Evolutionary conservation across 768 basidiomycete species (phyloP), one percentile per base, ranked within the genome.

Genomic region (Rhodotorula taiwanensis): DNA sequence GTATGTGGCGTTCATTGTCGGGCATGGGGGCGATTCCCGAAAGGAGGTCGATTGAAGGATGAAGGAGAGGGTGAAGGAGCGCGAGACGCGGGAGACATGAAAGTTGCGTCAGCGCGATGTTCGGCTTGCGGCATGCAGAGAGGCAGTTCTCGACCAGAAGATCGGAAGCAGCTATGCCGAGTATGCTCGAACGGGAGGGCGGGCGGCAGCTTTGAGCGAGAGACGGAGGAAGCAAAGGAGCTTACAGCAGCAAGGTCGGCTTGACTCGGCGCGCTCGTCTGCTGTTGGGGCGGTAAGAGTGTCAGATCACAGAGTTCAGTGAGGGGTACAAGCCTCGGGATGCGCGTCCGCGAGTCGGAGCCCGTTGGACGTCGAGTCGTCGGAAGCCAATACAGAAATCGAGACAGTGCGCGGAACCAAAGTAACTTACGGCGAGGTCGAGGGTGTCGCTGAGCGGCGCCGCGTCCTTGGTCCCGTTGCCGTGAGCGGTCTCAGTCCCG

Each of bases 391-490:
- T n/a, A n/a, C n/a, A n/a, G n/a, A n/a, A n/a, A n/a, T n/a, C n/a
- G n/a, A n/a, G n/a, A n/a, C n/a, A n/a, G n/a, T n/a, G n/a, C n/a
- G n/a, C n/a, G n/a, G n/a, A n/a, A n/a, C n/a, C n/a, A n/a, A 18
- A 16, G n/a, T 28, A 23, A 57, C 66, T 31, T 31, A 69, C 67
- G 42, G 67, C 67, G 36, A 61, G 60, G 52, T 69, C 67, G 42
- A 58, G 56, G 25, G 64, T 45, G 30, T 59, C 63, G n/a, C n/a
- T n/a, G n/a, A n/a, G n/a, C n/a, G n/a, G n/a, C n/a, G n/a, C n/a
- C n/a, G n/a, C n/a, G n/a, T n/a, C n/a, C 15, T 49, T 43, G 42
- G 60, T 58, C 13, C 63, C 63, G 48, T 58, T 58, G n/a, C 18
- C 44, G 33, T 58, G 53, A 11, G 1, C n/a, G 49, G 51, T 43